A percentile compares a stretch with the other conserved stretches of the same genome.
These are phyloP conservation scores for Sparassis latifolia DNA, from an alignment of 1,284 basidiomycete species.

Conservation along the genomic window DNA sequence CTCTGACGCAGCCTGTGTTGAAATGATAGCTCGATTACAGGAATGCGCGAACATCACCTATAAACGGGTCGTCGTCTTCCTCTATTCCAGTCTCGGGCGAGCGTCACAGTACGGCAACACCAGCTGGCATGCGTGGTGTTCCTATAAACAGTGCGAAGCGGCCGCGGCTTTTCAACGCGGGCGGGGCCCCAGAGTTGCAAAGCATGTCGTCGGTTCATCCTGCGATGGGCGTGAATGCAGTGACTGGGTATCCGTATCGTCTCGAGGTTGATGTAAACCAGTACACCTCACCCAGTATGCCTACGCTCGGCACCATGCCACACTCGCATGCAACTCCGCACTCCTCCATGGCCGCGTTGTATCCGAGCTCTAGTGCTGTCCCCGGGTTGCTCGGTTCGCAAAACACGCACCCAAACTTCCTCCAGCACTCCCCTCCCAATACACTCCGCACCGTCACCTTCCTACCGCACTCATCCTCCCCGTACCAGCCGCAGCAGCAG, in stretches of 20 bases:
- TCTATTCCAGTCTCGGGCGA: constrained; percentile 27
- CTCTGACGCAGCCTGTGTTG: neutral
- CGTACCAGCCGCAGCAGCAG: constrained; percentile 14
- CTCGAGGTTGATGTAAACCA: constrained; percentile 21
- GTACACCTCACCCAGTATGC: constrained; percentile 12
- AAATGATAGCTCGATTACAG: constrained; percentile 20
- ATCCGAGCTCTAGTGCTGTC: constrained; percentile 8
- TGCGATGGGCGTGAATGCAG: constrained; percentile 8
- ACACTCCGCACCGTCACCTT: constrained; percentile 15
- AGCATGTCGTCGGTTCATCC: constrained; percentile 11
- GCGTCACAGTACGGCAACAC: constrained; percentile 16
- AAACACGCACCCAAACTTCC: constrained; percentile 7
- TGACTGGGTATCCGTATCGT: constrained; percentile 20
- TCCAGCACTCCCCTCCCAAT: constrained; percentile 2
- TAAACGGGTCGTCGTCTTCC: constrained; percentile 16
- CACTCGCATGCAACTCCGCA: constrained; percentile 7
- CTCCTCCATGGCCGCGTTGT: constrained; percentile 16
- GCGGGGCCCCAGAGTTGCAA: constrained; percentile 9
- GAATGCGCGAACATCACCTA: constrained; percentile 15
- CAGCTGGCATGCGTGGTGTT: constrained; percentile 13
- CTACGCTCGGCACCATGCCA: constrained; percentile 11
- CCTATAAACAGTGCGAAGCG: constrained; percentile 18
- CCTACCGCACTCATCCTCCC: constrained; percentile 10
- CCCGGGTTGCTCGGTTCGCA: constrained; percentile 8
- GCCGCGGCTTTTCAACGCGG: constrained; percentile 15